Base-by-base conservation (phyloP, 352 stramenopile species). In the Globisporangium cylindrosporum region DNA sequence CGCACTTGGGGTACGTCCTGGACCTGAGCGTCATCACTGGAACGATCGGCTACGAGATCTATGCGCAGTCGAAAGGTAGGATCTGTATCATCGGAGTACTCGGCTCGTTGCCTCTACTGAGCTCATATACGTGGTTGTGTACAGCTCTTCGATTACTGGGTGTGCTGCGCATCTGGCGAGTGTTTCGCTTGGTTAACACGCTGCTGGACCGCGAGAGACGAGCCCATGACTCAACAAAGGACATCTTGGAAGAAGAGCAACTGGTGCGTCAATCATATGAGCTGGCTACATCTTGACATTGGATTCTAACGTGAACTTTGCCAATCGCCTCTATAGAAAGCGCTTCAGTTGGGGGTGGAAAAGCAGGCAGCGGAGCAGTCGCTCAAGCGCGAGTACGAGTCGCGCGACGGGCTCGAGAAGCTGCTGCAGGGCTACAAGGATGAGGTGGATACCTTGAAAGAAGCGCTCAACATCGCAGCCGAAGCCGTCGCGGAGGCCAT, bases 371-470 rank as follows among this genome's bases (percentile, higher is more conserved):
- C 80, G 0, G 64, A 88, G n/a, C 73, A 89, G 32, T 89, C 81
- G 3, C 77, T 93, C 20, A 76, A 87, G 55, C 75, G 77, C 9
- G 85, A 93, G 57, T 84, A 84, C 64, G 70, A 80, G 22, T 89
- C 81, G 1, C 80, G 80, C 46, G 65, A 55, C 0, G 72, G 71
- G 0, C 74, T 93, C 3, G 83, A 91, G 55, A 61, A 76, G 36
- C 71, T 89, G 58, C 62, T 92, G 9, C 82, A 85, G 46, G 68
- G 78, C 34, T 93, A 91, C 71, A 92, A 91, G 66, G 80, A 92
- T 59, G 83, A 93, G 27, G 76, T 89, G 22, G 83, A 88, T 27
- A 91, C 82, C 22, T 69, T 93, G 3, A 89, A 90, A 56, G 86
- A 93, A 59, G 86, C 86, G 10, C 77, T 93, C 22, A 76, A 85